A percentile compares a stretch with the other conserved stretches of the same genome.
phyloP scores from a whole-genome alignment of 352 stramenopile genomes.

The Globisporangium middletonii region DNA sequence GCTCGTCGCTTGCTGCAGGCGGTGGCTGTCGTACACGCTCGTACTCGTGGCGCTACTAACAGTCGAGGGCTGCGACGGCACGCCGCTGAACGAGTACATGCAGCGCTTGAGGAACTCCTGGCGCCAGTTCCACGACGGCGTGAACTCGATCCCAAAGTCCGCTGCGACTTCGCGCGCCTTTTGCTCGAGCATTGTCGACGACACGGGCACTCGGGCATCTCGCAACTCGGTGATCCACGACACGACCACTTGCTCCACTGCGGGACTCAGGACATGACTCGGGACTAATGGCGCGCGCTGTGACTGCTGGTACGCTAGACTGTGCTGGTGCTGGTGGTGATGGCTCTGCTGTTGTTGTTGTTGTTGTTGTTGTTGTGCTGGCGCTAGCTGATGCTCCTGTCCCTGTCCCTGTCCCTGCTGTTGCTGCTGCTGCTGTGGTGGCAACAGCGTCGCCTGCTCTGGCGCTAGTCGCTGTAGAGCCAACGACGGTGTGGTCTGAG shows the following conservation, averaged over 20 bases:
- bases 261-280: slow-evolving; percentile 2
- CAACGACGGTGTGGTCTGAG: background rate
- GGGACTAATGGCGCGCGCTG: background rate
- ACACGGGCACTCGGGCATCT: slow-evolving; percentile 5
- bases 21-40: slow-evolving; percentile 4
- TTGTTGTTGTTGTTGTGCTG: slow-evolving; percentile 4
- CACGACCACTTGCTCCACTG: slow-evolving; percentile 11
- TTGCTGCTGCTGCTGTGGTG: background rate
- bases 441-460: background rate
- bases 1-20: background rate
- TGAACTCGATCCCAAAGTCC: slow-evolving; percentile 10
- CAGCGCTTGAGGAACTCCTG: slow-evolving; percentile 16
- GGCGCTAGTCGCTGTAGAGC: background rate
- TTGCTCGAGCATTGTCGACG: slow-evolving; percentile 11
- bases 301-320: background rate
- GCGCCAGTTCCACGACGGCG: slow-evolving; percentile 13
- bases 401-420: slow-evolving; percentile 3
- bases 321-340: slow-evolving; percentile 1
- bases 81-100: slow-evolving; percentile 11
- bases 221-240: slow-evolving; percentile 14
- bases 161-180: slow-evolving; percentile 10
- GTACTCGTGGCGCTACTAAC: background rate
- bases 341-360: background rate
- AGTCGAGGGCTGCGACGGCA: background rate
- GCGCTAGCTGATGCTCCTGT: slow-evolving; percentile 2